Base-by-base conservation (phyloP, 805 yeast genomes). In the Clavispora santaluciae region DNA sequence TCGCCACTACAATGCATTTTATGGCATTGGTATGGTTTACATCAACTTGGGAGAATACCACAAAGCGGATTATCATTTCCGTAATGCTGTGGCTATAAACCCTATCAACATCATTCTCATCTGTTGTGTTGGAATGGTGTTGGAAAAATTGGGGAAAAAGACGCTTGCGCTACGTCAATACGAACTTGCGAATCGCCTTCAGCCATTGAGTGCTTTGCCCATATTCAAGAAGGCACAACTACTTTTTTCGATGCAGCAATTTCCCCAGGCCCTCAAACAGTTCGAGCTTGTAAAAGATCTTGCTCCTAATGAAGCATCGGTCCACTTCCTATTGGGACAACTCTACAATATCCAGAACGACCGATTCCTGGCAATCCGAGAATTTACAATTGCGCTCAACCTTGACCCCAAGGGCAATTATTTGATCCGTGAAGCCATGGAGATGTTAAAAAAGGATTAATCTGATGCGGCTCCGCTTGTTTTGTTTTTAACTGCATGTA, bases 291-390 rank as follows among this genome's bases (percentile, higher is more conserved):
- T 93, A 40, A 78, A 76, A 48, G 75, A 78, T 21, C 63, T 87
- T 40, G 96, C 95, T 0, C 97, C 99, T 0, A 95, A 91, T 59
- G 98, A 91, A 59, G 95, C 96, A 0, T 81, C 87, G 39, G 95
- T 91, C 21, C 98, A 91, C 61, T 88, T 85, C 61, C 65, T 90
- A 31, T 68, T 93, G 35, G 99, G 97, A 9, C 88, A 88, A 55
- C 71, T 90, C 40, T 88, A 89, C 72, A 86, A 82, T 52, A 75
- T 83, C 22, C 78, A 83, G 48, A 81, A 82, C 22, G 79, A 86
- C 45, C 83, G 80, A 52, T 79, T 77, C 50, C 81, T 75, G 48
- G 98, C 99, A 1, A 75, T 91, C 21, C 79, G 78, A 50, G 91
- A 86, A 54, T 87, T 86, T 50, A 91, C 98, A 0, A 76, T 83